Evolutionary conservation across 768 basidiomycete genomes (phyloP), one percentile per base, ranked within the genome.

Genomic region (Krasilnikovozyma curviuscula): DNA sequence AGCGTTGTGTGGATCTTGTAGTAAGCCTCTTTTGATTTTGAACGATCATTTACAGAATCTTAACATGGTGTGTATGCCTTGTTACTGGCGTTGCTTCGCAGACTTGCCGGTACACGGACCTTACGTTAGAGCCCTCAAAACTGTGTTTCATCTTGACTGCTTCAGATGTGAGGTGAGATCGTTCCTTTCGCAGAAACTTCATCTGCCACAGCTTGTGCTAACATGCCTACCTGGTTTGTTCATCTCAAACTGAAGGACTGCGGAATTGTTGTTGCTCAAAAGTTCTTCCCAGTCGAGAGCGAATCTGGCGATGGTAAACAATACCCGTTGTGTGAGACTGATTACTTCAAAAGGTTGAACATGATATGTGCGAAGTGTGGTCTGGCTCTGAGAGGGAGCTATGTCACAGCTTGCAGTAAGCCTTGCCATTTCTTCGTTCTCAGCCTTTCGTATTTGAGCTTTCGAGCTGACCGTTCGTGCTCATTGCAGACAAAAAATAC

Each of bases 351-450:
- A 56, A 76, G 93, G 48, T 73, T 98, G 46, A 86, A 86, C 66
- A 74, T 98, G 59, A 88, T 98, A 54, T 98, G 93, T 64, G 83
- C 80, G 40, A 91, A 93, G 66, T 98, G 93, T 66, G 79, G 81
- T 35, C 77, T 80, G 70, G 93, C 93, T 33, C 67, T 98, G 52
- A 72, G 93, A 59, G 91, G 88, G 46, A 93, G 86, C 67, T 98
- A 98, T 60, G 97, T 98, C 69, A 98, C 93, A 35, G 93, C 93
- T 35, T 93, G 93, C 72, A 89, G 91, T 95, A 61, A 65, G 80
- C 74, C 23, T 7, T n/a, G 4, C 30, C 14, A 3, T 37, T 37
- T 5, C 35, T n/a, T 37, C 10, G 5, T 12, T 4, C 5, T 37
- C 21, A 7, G 30, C 31, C 35, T 2, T 19, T 27, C 3, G 1